phyloP scores from a whole-genome alignment of 371 early-diverging fungal genomes.

The Mucor saturninus region DNA sequence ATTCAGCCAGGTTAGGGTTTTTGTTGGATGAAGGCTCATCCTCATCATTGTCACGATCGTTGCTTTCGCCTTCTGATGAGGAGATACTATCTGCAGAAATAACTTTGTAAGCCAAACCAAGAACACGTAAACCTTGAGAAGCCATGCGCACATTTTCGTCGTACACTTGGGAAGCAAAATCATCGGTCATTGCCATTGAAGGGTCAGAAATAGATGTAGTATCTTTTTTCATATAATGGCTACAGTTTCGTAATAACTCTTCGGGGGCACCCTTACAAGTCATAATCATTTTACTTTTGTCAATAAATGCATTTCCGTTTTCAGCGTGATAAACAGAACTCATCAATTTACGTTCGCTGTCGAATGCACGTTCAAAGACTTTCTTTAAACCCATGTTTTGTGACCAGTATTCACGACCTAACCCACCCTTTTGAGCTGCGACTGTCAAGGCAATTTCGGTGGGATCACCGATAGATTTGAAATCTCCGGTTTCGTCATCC shows the following conservation, averaged over 20 bases:
- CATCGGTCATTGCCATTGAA: conserved; percentile 58
- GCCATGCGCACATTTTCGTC: conserved; percentile 83
- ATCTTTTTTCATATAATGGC: conserved; percentile 44
- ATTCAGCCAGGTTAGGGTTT: conserved; percentile 59
- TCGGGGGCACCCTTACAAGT: conserved; percentile 93
- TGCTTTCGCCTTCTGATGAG: not conserved
- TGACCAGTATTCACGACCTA: conserved; percentile 38
- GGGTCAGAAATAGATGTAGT: conserved; percentile 19
- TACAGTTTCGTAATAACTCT: conserved; percentile 74
- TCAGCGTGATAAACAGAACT: conserved; percentile 62
- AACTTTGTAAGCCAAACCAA: conserved; percentile 50
- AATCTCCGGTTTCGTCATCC: conserved; percentile 65
- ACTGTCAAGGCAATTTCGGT: conserved; percentile 78
- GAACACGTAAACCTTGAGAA: conserved; percentile 73
- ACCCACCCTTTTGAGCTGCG: conserved; percentile 61
- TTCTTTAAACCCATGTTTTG: conserved; percentile 36
- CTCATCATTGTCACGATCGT: conserved; percentile 6
- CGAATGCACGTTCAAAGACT: conserved; percentile 67
- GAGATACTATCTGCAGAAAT: conserved; percentile 33
- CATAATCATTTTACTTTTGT: conserved; percentile 41
- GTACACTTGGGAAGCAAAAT: conserved; percentile 69
- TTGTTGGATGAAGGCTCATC: conserved; percentile 6
- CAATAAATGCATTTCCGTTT: conserved; percentile 9
- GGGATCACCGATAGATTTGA: conserved; percentile 80
- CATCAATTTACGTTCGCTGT: conserved; percentile 92